Percentiles rank a stretch among this genome's conserved stretches.
Conservation (phyloP, 2,329 filamentous ascomycete species). For the Eurotiales sp. region DNA sequence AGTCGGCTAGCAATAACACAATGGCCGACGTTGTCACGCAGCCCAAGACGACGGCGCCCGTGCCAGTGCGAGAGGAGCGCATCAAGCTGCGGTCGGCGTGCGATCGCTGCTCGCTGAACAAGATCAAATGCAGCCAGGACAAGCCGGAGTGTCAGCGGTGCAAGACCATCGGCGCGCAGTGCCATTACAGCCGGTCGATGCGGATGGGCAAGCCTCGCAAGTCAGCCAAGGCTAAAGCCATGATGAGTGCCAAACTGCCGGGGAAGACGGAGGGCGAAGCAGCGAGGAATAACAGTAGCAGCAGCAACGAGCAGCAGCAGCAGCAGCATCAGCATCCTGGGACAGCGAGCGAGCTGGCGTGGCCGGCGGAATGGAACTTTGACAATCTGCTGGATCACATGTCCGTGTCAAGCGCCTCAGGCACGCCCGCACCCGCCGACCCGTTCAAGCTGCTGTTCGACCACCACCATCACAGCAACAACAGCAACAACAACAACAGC, state of each 20-base stretch:
- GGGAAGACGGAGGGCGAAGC: not conserved
- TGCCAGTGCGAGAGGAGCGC: constrained; percentile 11
- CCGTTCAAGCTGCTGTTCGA: constrained; percentile 4
- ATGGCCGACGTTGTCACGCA: constrained; percentile 5
- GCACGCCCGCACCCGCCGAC: not conserved
- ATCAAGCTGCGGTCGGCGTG: constrained; percentile 16
- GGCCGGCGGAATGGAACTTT: constrained; percentile 14
- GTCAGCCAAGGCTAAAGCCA: constrained; percentile 15
- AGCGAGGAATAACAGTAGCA: not conserved
- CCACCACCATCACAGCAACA: not conserved
- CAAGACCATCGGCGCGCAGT: constrained; percentile 15
- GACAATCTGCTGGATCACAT: constrained; percentile 11
- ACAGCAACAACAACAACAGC: not conserved
- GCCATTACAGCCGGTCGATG: constrained; percentile 17
- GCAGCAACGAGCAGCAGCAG: not conserved
- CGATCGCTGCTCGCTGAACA: constrained; percentile 16
- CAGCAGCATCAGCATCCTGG: not conserved
- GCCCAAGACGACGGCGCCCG: constrained; percentile 1
- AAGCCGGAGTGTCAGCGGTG: constrained; percentile 16
- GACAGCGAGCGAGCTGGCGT: constrained; percentile 3
- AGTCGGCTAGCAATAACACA: no score
- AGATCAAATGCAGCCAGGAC: constrained; percentile 17
- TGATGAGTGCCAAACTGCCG: constrained; percentile 13
- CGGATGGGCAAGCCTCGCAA: constrained; percentile 16
- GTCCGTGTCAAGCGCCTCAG: not conserved